Conservation (phyloP, 1,284 basidiomycete genomes). For the Waitea zeae region DNA sequence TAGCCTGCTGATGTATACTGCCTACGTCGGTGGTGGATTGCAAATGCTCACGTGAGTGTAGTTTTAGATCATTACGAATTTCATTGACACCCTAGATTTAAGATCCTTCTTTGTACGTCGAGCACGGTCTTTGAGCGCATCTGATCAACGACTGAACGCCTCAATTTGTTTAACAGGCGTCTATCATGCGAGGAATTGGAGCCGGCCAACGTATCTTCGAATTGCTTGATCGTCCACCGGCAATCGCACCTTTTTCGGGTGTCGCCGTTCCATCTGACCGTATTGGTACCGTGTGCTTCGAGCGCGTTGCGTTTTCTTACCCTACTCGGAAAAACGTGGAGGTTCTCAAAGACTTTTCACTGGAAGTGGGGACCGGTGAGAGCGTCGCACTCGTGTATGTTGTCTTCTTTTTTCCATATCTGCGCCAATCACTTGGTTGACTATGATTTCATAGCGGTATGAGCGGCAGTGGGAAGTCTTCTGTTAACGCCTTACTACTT, state of each 20-base stretch:
- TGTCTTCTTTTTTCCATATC: conserved; percentile 3
- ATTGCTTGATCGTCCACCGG: conserved; percentile 67
- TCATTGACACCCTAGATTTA: conserved; percentile 2
- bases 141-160: neutral
- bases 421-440: conserved; percentile 4
- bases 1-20: conserved; percentile 84
- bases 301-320: conserved; percentile 74
- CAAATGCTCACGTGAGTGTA: conserved; percentile 58
- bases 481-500: conserved; percentile 75
- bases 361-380: conserved; percentile 68
- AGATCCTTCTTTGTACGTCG: conserved; percentile 22
- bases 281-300: conserved; percentile 61
- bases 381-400: conserved; percentile 85
- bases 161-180: conserved; percentile 30
- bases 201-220: conserved; percentile 90
- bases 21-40: conserved; percentile 70
- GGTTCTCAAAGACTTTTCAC: conserved; percentile 63
- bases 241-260: conserved; percentile 39
- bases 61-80: neutral
- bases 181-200: conserved; percentile 83
- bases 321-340: conserved; percentile 66
- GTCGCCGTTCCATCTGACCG: too few relatives aligned
- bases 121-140: neutral
- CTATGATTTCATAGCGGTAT: too few relatives aligned
- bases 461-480: conserved; percentile 86